Percentiles rank a stretch among this genome's conserved stretches.
phyloP scores from a whole-genome alignment of 2,329 filamentous ascomycete species.

The Sordariomycetes sp. region DNA sequence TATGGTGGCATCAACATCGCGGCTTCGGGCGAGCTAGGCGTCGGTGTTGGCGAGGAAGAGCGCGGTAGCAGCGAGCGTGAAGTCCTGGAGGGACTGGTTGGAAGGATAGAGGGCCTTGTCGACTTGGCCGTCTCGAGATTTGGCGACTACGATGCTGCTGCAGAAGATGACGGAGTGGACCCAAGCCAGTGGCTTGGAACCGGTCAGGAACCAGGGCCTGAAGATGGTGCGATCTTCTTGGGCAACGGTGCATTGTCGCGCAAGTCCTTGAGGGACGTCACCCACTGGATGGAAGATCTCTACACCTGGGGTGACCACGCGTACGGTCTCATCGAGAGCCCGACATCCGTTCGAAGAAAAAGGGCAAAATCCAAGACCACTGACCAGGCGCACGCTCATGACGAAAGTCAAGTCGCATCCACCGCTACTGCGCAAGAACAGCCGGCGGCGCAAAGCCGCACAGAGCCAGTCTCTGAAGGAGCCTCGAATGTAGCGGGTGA shows the following conservation, averaged over 20 bases:
- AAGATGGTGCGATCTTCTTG: conserved; percentile 81
- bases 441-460: background rate
- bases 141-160: conserved; percentile 37
- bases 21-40: conserved; percentile 80
- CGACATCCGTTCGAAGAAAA: conserved; percentile 51
- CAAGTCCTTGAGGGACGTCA: conserved; percentile 61
- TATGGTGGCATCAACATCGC: conserved; percentile 82
- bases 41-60: conserved; percentile 93
- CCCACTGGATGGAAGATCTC: conserved; percentile 81
- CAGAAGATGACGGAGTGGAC: conserved; percentile 12
- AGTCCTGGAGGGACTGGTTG: conserved; percentile 81
- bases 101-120: conserved; percentile 71
- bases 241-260: conserved; percentile 67
- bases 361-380: conserved; percentile 16
- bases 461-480: conserved; percentile 3
- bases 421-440: background rate
- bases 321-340: conserved; percentile 77
- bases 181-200: conserved; percentile 59
- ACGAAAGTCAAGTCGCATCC: background rate
- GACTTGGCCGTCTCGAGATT: conserved; percentile 86
- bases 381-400: background rate
- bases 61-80: conserved; percentile 89
- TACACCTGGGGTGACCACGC: conserved; percentile 77
- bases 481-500: conserved; percentile 9
- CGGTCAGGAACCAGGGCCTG: conserved; percentile 55